Percentiles rank a stretch among this genome's conserved stretches.
Evolutionary conservation across 2,329 filamentous ascomycete genomes (phyloP).

Genomic region (Didymella keratinophila): DNA sequence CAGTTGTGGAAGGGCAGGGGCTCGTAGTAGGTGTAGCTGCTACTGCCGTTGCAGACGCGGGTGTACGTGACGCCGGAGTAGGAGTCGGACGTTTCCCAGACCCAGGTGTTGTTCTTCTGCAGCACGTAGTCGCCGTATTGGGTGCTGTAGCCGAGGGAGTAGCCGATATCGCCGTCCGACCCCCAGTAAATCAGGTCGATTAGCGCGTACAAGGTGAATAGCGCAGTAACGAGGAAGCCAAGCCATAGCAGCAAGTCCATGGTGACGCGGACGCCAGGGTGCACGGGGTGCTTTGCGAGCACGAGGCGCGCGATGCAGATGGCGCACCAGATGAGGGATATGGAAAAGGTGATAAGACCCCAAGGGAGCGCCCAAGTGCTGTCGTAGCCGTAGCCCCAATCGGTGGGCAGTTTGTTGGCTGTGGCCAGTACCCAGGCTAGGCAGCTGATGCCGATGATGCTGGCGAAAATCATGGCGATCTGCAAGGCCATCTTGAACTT

Average conservation of each 20-base stretch:
- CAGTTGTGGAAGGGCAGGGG: constrained; percentile 31
- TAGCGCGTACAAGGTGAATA: constrained; percentile 34
- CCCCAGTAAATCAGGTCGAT: constrained; percentile 30
- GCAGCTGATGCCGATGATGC: constrained; percentile 45
- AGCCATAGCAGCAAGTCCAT: constrained; percentile 50
- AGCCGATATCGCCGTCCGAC: constrained; percentile 27
- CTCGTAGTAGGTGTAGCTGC: constrained; percentile 4
- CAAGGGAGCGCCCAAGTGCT: constrained; percentile 29
- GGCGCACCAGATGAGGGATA: constrained; percentile 43
- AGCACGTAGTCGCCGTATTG: constrained; percentile 35
- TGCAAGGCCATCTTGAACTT: constrained; percentile 42
- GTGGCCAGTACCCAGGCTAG: constrained; percentile 34
- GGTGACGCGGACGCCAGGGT: constrained; percentile 47
- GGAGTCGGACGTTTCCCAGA: constrained; percentile 27
- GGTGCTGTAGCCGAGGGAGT: constrained; percentile 1
- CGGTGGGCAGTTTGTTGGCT: background rate
- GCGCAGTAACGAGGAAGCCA: constrained; percentile 37
- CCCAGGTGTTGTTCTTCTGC: constrained; percentile 44
- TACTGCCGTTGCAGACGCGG: constrained; percentile 26
- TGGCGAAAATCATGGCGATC: constrained; percentile 31
- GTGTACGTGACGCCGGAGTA: constrained; percentile 21
- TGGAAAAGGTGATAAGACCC: constrained; percentile 40
- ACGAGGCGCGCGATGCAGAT: constrained; percentile 39
- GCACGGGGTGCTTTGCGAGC: constrained; percentile 38
- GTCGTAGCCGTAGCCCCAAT: constrained; percentile 26